These are phyloP conservation scores for Babesia bigemina DNA, from an alignment of 169 alveolate genomes.

Conservation along the genomic window DNA sequence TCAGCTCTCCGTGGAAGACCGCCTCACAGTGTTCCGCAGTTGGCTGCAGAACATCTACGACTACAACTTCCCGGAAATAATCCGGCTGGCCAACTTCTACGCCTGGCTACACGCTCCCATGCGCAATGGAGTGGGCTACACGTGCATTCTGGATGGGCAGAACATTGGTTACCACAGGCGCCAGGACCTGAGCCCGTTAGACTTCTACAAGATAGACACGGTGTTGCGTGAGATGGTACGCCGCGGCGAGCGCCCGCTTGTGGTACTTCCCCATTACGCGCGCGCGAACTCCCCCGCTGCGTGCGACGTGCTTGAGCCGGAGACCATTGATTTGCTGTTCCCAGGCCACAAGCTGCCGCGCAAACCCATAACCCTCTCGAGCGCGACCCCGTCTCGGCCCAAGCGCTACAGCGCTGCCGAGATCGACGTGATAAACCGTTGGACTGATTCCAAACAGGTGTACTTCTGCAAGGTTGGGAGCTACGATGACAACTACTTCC, in stretches of 20 bases:
- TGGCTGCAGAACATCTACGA: slow-evolving; percentile 48
- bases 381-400: neutral
- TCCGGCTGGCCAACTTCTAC: slow-evolving; percentile 47
- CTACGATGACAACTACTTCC: slow-evolving; percentile 67
- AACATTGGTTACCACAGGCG: slow-evolving; percentile 57
- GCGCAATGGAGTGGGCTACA: slow-evolving; percentile 34
- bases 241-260: slow-evolving; percentile 56
- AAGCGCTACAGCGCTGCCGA: slow-evolving; percentile 11
- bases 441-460: slow-evolving; percentile 19
- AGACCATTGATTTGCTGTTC: slow-evolving; percentile 14
- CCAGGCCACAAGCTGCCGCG: slow-evolving; percentile 5
- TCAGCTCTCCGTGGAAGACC: slow-evolving; percentile 28
- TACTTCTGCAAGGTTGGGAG: slow-evolving; percentile 30
- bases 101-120: slow-evolving; percentile 24
- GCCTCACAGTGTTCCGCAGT: slow-evolving; percentile 41
- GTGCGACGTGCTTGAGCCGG: neutral
- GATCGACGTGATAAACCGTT: slow-evolving; percentile 7
- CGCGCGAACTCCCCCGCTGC: neutral
- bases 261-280: slow-evolving; percentile 41
- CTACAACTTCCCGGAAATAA: slow-evolving; percentile 38
- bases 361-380: neutral
- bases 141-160: slow-evolving; percentile 64
- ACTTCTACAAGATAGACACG: slow-evolving; percentile 21
- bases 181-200: slow-evolving; percentile 16
- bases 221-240: slow-evolving; percentile 17